A percentile compares a stretch with the other conserved stretches of the same genome.
These are phyloP conservation scores for Podaxis sp. DNA, from an alignment of 768 basidiomycete genomes.

Conservation along the genomic window DNA sequence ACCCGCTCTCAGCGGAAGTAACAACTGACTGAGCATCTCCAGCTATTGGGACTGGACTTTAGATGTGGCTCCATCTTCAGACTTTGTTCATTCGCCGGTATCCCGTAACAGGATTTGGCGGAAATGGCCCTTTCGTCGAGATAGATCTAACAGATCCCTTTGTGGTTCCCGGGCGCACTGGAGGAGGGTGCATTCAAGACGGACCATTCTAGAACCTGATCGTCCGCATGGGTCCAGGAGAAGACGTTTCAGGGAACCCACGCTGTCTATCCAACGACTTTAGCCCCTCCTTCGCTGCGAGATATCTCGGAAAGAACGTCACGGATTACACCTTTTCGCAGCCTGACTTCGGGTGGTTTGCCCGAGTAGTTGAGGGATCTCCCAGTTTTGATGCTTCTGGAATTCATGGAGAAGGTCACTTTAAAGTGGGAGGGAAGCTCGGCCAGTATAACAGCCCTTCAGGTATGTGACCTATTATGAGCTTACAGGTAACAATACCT, in stretches of 20 bases:
- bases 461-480: too few species aligned
- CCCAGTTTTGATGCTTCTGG: slow-evolving; percentile 3
- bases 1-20: not conserved
- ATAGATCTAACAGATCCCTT: not conserved
- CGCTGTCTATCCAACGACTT: slow-evolving; percentile 18
- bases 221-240: not conserved
- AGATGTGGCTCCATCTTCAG: not conserved
- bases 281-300: slow-evolving; percentile 16
- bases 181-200: not conserved
- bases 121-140: not conserved
- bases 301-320: slow-evolving; percentile 14
- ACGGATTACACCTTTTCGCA: slow-evolving; percentile 14
- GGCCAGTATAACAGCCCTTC: too few species aligned
- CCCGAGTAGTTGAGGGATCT: slow-evolving; percentile 14
- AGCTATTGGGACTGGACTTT: not conserved
- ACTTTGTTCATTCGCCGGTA: not conserved
- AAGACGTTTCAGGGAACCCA: slow-evolving; percentile 13
- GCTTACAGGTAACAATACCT: not conserved
- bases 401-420: not conserved
- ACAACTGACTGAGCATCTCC: not conserved
- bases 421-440: not conserved
- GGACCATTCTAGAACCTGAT: not conserved
- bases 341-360: slow-evolving; percentile 17
- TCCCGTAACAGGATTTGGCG: not conserved
- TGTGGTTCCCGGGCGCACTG: not conserved